Evolutionary conservation across 192 early-diverging fungal genomes (phyloP), one percentile per base, ranked within the genome.

Genomic region (Geranomyces variabilis): DNA sequence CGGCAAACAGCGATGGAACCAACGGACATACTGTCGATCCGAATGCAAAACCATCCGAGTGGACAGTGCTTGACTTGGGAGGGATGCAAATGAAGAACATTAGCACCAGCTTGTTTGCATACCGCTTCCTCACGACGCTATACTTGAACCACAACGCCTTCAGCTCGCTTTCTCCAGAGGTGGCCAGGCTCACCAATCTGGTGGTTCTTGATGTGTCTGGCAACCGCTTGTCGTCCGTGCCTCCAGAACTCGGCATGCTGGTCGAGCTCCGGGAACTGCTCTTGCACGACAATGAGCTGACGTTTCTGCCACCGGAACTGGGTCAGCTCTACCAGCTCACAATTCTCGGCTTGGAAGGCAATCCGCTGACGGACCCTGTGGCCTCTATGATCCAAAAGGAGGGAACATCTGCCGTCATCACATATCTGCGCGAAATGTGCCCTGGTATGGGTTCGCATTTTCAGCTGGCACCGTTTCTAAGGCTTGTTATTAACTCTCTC

Each of bases 131-230:
- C 51, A 97, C 94, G 26, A 90, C 87, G 31, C 87, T 99, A 12
- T 99, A 96, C 69, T 82, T 99, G 76, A 97, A 95, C 76, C 93
- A 99, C 86, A 99, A 99, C 88, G 90, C 91, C 74, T 81, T 99
- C 29, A 85, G 90, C 49, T 84, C 85, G 48, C 55, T 99, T 24
- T 87, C 93, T 4, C 78, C 86, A 14, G 88, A 91, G 17, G 88
- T 97, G 31, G 63, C 83, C 10, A 77, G 89, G 45, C 80, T 97
- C 46, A 64, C 74, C 57, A 81, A 80, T 48, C 84, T 99, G 34
- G 88, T 81, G 21, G 77, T 89, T 24, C 84, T 99, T 29, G 93
- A 99, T 78, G 86, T 90, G 0, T 94, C 94, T 9, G 97, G 93
- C 15, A 99, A 99, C 79, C 86, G 91, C 73, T 81, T 99, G 13